These are phyloP conservation scores for Schizosaccharomyces pombe DNA, from an alignment of 805 yeast species.

Conservation along the genomic window DNA sequence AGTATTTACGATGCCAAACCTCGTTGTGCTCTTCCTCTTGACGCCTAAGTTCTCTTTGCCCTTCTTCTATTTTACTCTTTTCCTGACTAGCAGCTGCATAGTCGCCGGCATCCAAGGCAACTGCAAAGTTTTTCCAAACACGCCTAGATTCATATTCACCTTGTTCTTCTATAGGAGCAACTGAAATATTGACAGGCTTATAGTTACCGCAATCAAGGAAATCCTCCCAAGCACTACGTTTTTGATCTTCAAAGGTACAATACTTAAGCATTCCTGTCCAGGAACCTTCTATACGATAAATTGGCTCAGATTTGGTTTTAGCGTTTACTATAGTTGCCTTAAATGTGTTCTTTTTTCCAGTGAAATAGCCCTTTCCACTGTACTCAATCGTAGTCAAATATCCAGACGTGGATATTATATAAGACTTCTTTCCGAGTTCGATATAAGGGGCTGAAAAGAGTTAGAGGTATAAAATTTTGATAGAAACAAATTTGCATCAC, in stretches of 20 bases:
- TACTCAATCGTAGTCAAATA: slow-evolving; percentile 50
- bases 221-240: slow-evolving; percentile 19
- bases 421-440: slow-evolving; percentile 71
- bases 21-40: not conserved
- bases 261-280: slow-evolving; percentile 25
- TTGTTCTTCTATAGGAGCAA: slow-evolving; percentile 68
- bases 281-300: slow-evolving; percentile 69
- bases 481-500: not conserved
- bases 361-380: slow-evolving; percentile 81
- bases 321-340: slow-evolving; percentile 50
- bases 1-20: not conserved
- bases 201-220: slow-evolving; percentile 16
- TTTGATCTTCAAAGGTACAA: slow-evolving; percentile 28
- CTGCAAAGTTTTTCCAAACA: slow-evolving; percentile 82
- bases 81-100: slow-evolving; percentile 51
- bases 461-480: no score
- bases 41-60: slow-evolving; percentile 36
- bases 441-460: slow-evolving; percentile 71
- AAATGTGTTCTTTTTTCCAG: slow-evolving; percentile 82
- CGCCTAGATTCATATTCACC: slow-evolving; percentile 57
- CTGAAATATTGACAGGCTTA: slow-evolving; percentile 33
- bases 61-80: slow-evolving; percentile 59
- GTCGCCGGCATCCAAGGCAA: slow-evolving; percentile 58
- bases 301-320: slow-evolving; percentile 5
- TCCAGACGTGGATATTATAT: slow-evolving; percentile 63